Evolutionary conservation across 352 stramenopile genomes (phyloP).

Genomic region (Globisporangium okanoganense): DNA sequence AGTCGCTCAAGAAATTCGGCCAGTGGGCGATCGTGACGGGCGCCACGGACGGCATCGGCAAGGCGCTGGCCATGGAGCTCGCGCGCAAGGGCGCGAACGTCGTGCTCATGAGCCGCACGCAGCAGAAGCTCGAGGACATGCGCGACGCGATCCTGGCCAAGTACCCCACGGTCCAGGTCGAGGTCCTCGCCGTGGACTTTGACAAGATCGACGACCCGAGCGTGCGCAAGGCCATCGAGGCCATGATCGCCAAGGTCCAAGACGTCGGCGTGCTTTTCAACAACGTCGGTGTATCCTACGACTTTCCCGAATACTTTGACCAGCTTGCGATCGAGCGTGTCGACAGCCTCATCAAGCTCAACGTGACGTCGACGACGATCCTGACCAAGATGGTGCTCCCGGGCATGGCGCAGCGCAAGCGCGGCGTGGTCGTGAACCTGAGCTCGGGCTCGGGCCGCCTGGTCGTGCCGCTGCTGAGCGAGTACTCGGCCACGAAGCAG

Average conservation of each 20-base stretch:
- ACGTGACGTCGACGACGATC: constrained; percentile 67
- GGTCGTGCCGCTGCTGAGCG: constrained; percentile 93
- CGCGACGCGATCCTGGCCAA: constrained; percentile 93
- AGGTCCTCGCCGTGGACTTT: constrained; percentile 93
- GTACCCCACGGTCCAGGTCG: constrained; percentile 86
- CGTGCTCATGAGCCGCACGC: constrained; percentile 96
- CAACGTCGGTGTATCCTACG: constrained; percentile 99
- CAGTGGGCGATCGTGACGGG: constrained; percentile 98
- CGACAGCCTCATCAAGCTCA: constrained; percentile 89
- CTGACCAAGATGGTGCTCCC: constrained; percentile 88
- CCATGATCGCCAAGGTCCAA: constrained; percentile 63
- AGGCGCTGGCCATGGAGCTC: constrained; percentile 92
- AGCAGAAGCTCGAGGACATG: constrained; percentile 93
- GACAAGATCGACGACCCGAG: constrained; percentile 82
- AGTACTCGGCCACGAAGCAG: constrained; percentile 98
- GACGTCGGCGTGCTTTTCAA: constrained; percentile 98
- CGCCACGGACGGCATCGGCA: constrained; percentile 93
- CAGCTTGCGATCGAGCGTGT: constrained; percentile 94
- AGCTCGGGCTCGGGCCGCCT: constrained; percentile 95
- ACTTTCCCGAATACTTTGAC: constrained; percentile 98
- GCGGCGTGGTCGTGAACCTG: constrained; percentile 97
- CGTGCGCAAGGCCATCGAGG: constrained; percentile 52
- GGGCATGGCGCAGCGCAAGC: constrained; percentile 94
- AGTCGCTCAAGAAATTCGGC: constrained; percentile 93
- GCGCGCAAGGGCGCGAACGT: constrained; percentile 97